Evolutionary conservation across 495 filamentous ascomycete species (phyloP).

Genomic region (Neurospora hispaniola): DNA sequence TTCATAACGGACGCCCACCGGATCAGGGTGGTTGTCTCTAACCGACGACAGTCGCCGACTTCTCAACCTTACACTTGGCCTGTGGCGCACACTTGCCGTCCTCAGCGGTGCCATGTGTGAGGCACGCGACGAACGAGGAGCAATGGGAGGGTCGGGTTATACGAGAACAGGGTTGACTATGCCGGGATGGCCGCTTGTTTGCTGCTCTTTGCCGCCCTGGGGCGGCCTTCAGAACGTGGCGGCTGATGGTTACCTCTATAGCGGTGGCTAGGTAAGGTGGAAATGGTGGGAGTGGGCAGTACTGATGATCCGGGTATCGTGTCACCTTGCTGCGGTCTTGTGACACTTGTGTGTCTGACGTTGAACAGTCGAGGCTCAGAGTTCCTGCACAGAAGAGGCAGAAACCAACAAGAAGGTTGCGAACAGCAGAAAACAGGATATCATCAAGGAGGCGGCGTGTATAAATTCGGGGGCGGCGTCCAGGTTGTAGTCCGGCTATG

Average conservation of each 20-base stretch:
- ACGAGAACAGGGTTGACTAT: not conserved
- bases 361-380: not conserved
- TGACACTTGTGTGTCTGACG: not conserved
- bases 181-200: constrained; percentile 4
- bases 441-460: not conserved
- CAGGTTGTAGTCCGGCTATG: not conserved
- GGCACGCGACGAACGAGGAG: constrained; percentile 6
- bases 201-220: constrained; percentile 2
- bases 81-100: constrained; percentile 26
- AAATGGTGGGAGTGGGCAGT: not conserved
- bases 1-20: constrained; percentile 46
- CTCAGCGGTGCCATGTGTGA: constrained; percentile 24
- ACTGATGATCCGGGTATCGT: not conserved
- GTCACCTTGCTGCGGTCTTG: not conserved
- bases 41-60: constrained; percentile 28
- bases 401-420: not conserved
- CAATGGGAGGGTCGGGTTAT: constrained; percentile 13
- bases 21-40: constrained; percentile 32
- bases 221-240: not conserved
- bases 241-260: not conserved
- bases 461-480: not conserved
- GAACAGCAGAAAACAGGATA: not conserved
- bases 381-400: not conserved
- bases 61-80: constrained; percentile 24
- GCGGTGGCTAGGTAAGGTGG: not conserved